Percentiles rank a stretch among this genome's conserved stretches.
Conservation (phyloP, 441 rosid species). For the Dalechampia spathulata region DNA sequence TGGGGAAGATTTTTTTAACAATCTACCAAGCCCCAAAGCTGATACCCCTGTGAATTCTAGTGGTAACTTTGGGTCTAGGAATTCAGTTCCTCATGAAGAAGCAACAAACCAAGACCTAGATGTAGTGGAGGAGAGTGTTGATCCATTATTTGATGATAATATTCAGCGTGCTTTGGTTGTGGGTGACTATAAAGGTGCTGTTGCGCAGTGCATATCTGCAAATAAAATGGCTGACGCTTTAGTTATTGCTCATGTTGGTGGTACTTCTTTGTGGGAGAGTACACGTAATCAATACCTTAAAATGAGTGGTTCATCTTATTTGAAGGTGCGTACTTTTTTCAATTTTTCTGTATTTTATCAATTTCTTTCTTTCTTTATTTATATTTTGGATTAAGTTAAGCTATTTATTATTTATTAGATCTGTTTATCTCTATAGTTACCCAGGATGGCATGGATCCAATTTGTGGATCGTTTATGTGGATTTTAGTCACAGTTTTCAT, state of each 20-base stretch:
- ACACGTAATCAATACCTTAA: conserved; percentile 84
- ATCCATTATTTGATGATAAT: conserved; percentile 74
- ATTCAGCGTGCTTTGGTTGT: conserved; percentile 93
- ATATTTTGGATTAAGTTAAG: neutral
- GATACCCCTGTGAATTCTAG: conserved; percentile 61
- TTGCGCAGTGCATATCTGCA: conserved; percentile 75
- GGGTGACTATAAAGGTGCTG: conserved; percentile 95
- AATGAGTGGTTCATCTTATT: conserved; percentile 64
- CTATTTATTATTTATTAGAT: neutral
- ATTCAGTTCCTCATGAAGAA: conserved; percentile 26
- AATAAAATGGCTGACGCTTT: conserved; percentile 96
- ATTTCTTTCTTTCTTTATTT: neutral
- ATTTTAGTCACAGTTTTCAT: no score
- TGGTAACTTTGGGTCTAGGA: conserved; percentile 32
- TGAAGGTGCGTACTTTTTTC: conserved; percentile 51
- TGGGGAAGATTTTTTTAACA: conserved; percentile 97
- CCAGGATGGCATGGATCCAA: neutral
- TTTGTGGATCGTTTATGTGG: neutral
- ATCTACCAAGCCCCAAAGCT: conserved; percentile 90
- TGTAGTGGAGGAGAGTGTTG: conserved; percentile 52
- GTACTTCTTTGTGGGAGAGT: conserved; percentile 82
- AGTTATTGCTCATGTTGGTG: conserved; percentile 97
- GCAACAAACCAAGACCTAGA: conserved; percentile 42
- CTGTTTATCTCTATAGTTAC: neutral
- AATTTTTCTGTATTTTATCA: neutral